Evolutionary conservation across 2,329 filamentous ascomycete species (phyloP).

Genomic region (Pseudocercospora fuligena): DNA sequence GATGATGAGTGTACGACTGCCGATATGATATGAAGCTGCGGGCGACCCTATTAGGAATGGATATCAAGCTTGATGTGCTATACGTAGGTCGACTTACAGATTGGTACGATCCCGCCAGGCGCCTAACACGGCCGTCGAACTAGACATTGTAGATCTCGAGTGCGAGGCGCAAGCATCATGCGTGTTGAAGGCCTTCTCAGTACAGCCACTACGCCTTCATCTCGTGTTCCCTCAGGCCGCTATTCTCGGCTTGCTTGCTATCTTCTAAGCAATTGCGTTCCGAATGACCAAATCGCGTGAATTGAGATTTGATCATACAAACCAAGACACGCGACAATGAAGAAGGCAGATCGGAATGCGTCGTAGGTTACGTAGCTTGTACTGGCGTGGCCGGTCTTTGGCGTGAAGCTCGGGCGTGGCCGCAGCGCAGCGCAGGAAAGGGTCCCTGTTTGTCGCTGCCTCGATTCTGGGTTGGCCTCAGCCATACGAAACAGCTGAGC

Average conservation of each 20-base stretch:
- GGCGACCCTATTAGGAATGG: not conserved
- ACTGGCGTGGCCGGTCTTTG: not conserved
- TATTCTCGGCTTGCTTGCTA: constrained; percentile 12
- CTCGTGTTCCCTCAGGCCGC: constrained; percentile 12
- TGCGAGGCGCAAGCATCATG: constrained; percentile 23
- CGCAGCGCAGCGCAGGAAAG: not conserved
- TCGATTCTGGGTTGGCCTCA: not conserved
- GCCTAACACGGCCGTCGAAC: constrained; percentile 44
- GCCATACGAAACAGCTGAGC: constrained; percentile 3
- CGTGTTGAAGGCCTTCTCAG: constrained; percentile 5
- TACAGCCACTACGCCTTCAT: constrained; percentile 15
- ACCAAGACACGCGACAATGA: not conserved
- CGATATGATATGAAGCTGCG: constrained; percentile 95
- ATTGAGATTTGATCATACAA: not conserved
- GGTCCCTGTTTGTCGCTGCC: not conserved
- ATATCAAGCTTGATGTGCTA: constrained; percentile 12
- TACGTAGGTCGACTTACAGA: constrained; percentile 66
- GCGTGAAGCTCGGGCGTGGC: constrained; percentile 8
- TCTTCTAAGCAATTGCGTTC: not conserved
- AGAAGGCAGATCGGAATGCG: not conserved
- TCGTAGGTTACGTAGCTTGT: constrained; percentile 9
- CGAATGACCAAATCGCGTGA: not conserved
- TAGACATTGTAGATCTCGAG: constrained; percentile 22
- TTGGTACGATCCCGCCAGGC: constrained; percentile 97
- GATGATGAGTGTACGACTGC: constrained; percentile 96